phyloP scores from a whole-genome alignment of 768 basidiomycete genomes.

The Tylopilus vinaceipallidus region DNA sequence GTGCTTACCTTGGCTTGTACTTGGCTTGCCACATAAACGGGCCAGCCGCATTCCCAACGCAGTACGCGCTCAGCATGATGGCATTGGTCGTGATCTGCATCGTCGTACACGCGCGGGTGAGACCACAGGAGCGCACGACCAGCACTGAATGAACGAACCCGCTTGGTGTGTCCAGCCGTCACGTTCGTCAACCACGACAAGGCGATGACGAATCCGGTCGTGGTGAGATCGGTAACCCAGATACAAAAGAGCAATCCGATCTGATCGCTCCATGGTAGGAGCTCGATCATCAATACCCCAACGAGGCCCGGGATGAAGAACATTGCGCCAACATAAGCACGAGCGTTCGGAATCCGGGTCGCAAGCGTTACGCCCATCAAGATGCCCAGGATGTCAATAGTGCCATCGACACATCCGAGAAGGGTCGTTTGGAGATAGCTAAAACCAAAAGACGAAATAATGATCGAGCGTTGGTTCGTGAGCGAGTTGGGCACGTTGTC shows the following conservation, averaged over 20 bases:
- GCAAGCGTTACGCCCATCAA: constrained; percentile 61
- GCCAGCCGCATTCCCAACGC: constrained; percentile 62
- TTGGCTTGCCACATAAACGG: constrained; percentile 76
- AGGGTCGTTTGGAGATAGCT: constrained; percentile 63
- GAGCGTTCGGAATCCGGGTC: constrained; percentile 52
- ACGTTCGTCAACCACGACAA: constrained; percentile 64
- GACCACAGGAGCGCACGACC: too few relatives aligned
- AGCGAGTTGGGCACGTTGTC: constrained; percentile 65
- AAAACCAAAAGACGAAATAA: constrained; percentile 69
- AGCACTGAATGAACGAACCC: constrained; percentile 49
- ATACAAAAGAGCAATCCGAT: constrained; percentile 58
- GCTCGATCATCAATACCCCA: constrained; percentile 59
- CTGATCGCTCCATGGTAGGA: constrained; percentile 63
- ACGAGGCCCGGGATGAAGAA: constrained; percentile 66
- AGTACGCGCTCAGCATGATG: constrained; percentile 71
- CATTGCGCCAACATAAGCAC: constrained; percentile 58
- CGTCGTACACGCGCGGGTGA: not conserved
- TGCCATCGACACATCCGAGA: constrained; percentile 62
- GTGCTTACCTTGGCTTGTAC: constrained; percentile 59
- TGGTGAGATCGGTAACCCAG: constrained; percentile 41
- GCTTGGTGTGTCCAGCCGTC: constrained; percentile 72
- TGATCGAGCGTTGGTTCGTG: constrained; percentile 64
- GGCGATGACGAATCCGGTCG: constrained; percentile 58
- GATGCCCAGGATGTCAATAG: constrained; percentile 67
- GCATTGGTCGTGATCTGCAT: constrained; percentile 47